A percentile compares a stretch with the other conserved stretches of the same genome.
Conservation (phyloP, 2,329 filamentous ascomycete genomes). For the Calycina herbarum region DNA sequence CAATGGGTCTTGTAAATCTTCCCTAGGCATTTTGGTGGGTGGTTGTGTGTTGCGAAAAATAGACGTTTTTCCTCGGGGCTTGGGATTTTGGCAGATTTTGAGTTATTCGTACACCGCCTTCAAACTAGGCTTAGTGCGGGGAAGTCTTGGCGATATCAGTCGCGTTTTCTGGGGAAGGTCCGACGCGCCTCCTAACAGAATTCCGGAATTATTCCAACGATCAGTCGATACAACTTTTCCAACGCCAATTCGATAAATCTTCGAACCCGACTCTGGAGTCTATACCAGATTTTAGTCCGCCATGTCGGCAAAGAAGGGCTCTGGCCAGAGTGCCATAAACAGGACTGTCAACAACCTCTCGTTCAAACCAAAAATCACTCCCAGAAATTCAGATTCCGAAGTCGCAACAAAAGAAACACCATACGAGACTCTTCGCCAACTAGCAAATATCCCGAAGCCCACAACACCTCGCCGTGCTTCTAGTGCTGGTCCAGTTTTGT, state of each 20-base stretch:
- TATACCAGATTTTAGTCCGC: background rate
- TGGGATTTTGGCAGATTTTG: background rate
- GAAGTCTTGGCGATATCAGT: background rate
- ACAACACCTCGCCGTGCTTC: constrained; percentile 36
- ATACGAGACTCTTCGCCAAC: constrained; percentile 29
- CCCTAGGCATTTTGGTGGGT: constrained; percentile 28
- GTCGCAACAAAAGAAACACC: constrained; percentile 31
- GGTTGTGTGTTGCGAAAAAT: background rate
- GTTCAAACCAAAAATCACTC: constrained; percentile 3
- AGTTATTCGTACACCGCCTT: constrained; percentile 8
- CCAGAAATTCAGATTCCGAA: constrained; percentile 28
- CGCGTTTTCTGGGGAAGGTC: background rate
- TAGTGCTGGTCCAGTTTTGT: constrained; percentile 29
- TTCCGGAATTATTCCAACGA: background rate
- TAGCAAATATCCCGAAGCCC: constrained; percentile 34
- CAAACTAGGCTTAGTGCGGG: constrained; percentile 5
- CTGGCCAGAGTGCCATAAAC: background rate
- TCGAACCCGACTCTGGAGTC: background rate
- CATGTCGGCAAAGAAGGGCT: background rate
- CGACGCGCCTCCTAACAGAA: background rate
- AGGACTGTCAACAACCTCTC: constrained; percentile 2
- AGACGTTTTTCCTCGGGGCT: background rate
- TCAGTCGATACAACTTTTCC: background rate
- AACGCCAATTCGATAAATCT: background rate
- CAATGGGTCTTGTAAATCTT: constrained; percentile 35